phyloP scores from a whole-genome alignment of 2,329 filamentous ascomycete species.

The Talaromyces sp. region DNA sequence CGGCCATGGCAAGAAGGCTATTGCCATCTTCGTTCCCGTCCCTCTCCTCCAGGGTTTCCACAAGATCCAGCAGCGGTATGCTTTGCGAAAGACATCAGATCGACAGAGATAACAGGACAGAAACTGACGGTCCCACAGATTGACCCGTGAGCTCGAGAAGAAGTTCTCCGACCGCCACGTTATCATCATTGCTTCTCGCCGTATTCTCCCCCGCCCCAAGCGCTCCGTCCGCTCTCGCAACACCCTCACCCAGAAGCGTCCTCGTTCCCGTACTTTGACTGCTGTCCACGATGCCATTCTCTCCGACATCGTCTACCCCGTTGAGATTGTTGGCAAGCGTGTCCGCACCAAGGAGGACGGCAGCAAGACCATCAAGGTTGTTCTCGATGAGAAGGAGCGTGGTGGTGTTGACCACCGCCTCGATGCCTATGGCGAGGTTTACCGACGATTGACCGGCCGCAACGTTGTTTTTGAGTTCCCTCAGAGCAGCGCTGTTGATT shows the following conservation, averaged over 20 bases:
- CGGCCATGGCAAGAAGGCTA: conserved; percentile 99
- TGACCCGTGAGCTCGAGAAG: conserved; percentile 99
- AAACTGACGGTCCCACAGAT: conserved; percentile 51
- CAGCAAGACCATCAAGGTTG: conserved; percentile 97
- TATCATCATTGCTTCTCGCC: conserved; percentile 96
- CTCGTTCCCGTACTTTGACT: conserved; percentile 94
- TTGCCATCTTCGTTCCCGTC: conserved; percentile 99
- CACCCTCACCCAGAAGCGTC: conserved; percentile 97
- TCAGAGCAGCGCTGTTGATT: conserved; percentile 73
- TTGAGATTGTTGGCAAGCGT: conserved; percentile 99
- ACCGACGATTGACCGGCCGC: conserved; percentile 95
- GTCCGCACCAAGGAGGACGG: conserved; percentile 98
- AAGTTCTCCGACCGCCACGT: conserved; percentile 99
- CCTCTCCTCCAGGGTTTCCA: conserved; percentile 98
- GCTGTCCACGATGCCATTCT: conserved; percentile 99
- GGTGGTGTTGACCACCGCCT: conserved; percentile 99
- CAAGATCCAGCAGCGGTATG: conserved; percentile 99
- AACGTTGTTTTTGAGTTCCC: conserved; percentile 98
- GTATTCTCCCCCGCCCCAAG: conserved; percentile 98
- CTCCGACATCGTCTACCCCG: conserved; percentile 95
- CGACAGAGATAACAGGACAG: neutral
- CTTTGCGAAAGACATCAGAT: neutral
- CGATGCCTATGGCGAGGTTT: conserved; percentile 99
- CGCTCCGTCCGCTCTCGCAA: conserved; percentile 95
- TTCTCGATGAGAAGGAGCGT: conserved; percentile 99